Evolutionary conservation across 495 filamentous ascomycete genomes (phyloP).

Genomic region (Pseudevernia furfuracea): DNA sequence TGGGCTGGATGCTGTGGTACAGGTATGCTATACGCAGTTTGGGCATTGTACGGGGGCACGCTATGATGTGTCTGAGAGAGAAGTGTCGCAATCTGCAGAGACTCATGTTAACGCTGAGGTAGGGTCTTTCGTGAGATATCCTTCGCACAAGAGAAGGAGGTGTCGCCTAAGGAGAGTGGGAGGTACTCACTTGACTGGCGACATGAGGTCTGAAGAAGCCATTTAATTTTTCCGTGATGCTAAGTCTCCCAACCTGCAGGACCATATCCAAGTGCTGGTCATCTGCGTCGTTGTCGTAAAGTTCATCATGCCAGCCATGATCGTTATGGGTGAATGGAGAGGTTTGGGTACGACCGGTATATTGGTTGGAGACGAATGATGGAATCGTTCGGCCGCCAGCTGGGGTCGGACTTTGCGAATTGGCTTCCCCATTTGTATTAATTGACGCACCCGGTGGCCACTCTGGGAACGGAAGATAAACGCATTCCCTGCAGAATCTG

Average conservation of each 20-base stretch:
- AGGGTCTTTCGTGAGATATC: too few species aligned
- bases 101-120: background rate
- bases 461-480: slow-evolving; percentile 15
- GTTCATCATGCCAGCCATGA: background rate
- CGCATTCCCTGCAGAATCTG: slow-evolving; percentile 16
- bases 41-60: background rate
- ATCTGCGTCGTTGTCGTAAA: slow-evolving; percentile 29
- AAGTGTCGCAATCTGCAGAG: background rate
- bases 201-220: slow-evolving; percentile 39
- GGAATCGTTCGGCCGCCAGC: slow-evolving; percentile 4
- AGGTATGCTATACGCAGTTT: background rate
- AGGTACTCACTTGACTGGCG: slow-evolving; percentile 9
- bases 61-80: background rate
- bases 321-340: background rate
- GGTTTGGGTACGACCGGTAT: background rate
- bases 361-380: background rate
- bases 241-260: slow-evolving; percentile 55
- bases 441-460: slow-evolving; percentile 9
- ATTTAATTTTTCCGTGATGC: slow-evolving; percentile 61
- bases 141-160: background rate
- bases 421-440: background rate
- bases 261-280: slow-evolving; percentile 59
- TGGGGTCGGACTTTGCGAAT: background rate
- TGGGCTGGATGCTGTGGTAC: background rate
- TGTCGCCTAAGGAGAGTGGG: too few species aligned